A percentile compares a stretch with the other conserved stretches of the same genome.
Evolutionary conservation across 257 asterid species (phyloP).

Genomic region (Knoxia roxburghii): DNA sequence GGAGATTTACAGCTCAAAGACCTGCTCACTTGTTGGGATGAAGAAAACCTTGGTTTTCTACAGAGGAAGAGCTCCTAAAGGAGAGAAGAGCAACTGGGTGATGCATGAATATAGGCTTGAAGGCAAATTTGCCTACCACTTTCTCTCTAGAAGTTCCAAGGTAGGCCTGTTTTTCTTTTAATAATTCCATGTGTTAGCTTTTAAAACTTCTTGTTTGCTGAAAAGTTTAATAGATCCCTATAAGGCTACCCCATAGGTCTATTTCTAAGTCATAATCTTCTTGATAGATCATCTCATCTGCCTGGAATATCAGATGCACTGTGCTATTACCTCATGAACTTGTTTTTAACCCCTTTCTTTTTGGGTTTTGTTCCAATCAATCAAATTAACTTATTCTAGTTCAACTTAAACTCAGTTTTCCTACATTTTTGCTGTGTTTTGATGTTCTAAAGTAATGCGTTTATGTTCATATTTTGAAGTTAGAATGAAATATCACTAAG

Average conservation of each 20-base stretch:
- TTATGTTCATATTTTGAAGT: too few relatives aligned
- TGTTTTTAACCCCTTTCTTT: not conserved
- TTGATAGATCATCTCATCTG: not conserved
- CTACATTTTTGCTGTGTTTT: not conserved
- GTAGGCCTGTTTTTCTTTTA: conserved; percentile 18
- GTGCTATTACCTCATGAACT: not conserved
- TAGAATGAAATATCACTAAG: too few relatives aligned
- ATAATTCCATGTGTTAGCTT: not conserved
- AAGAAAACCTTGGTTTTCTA: conserved; percentile 97
- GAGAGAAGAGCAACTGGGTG: conserved; percentile 87
- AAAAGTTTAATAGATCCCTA: not conserved
- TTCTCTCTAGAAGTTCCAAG: conserved; percentile 63
- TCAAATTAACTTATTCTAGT: too few relatives aligned
- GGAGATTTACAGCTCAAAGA: conserved; percentile 69
- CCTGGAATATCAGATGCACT: not conserved
- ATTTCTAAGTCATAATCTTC: not conserved
- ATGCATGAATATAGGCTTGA: conserved; percentile 94
- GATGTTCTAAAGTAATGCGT: not conserved
- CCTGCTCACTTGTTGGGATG: conserved; percentile 77
- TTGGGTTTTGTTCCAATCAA: too few relatives aligned
- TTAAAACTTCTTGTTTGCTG: not conserved
- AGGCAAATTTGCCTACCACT: conserved; percentile 75
- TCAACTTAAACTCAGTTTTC: not conserved
- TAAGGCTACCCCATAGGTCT: not conserved
- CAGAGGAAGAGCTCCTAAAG: conserved; percentile 82